Conservation (phyloP, 139 green algal genomes). For the Chlamydomonas asymmetrica region DNA sequence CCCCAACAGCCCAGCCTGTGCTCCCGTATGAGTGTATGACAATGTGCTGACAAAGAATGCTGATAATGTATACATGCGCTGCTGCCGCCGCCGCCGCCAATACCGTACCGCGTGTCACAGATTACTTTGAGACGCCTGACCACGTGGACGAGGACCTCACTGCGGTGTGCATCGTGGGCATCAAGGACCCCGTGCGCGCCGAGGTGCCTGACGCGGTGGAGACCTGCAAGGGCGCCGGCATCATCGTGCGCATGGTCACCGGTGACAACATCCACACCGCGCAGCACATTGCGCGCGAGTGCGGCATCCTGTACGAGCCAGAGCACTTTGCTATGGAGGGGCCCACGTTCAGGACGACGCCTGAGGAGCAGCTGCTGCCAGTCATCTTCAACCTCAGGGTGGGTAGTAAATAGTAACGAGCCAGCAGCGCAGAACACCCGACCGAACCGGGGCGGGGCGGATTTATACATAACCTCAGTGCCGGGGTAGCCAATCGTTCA, state of each 20-base stretch:
- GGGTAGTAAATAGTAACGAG: too few relatives aligned
- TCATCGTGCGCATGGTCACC: slow-evolving; percentile 97
- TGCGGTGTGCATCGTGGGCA: slow-evolving; percentile 81
- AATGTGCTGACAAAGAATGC: too few relatives aligned
- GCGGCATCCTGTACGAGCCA: slow-evolving; percentile 82
- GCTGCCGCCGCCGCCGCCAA: too few relatives aligned
- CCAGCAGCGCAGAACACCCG: too few relatives aligned
- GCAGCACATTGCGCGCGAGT: slow-evolving; percentile 94
- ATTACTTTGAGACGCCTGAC: slow-evolving; percentile 70
- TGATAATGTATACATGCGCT: too few relatives aligned
- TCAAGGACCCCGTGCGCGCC: slow-evolving; percentile 93
- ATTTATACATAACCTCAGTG: too few relatives aligned
- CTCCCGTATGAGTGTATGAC: too few relatives aligned
- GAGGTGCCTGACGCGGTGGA: slow-evolving; percentile 74
- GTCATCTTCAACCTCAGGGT: slow-evolving; percentile 74
- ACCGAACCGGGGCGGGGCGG: too few relatives aligned
- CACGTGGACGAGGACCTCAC: slow-evolving; percentile 55
- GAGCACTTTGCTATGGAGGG: slow-evolving; percentile 76
- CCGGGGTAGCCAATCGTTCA: too few relatives aligned
- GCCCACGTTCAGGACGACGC: slow-evolving; percentile 68
- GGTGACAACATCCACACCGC: slow-evolving; percentile 98
- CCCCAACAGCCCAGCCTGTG: too few relatives aligned
- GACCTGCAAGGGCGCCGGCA: slow-evolving; percentile 85
- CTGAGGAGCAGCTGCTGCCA: slow-evolving; percentile 68
- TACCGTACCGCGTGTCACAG: slow-evolving; percentile 20